Evolutionary conservation across 1,284 basidiomycete species (phyloP).

Genomic region (Irpex lacteus): DNA sequence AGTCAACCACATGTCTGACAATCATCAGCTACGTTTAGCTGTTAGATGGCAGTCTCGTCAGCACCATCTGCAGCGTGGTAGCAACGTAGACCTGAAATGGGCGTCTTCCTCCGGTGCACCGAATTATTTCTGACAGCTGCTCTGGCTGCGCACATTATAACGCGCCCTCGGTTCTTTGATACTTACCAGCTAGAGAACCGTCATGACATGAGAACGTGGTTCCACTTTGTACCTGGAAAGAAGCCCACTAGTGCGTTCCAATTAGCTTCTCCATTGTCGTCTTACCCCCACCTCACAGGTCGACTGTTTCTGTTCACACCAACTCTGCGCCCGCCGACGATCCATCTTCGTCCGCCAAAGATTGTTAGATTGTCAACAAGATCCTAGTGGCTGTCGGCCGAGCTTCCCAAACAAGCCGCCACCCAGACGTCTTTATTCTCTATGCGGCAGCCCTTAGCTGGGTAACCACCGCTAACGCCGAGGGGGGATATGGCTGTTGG

Average conservation of each 20-base stretch:
- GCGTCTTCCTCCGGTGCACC: neutral
- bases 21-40: neutral
- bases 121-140: neutral
- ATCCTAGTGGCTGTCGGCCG: neutral
- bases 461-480: neutral
- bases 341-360: neutral
- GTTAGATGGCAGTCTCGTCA: neutral
- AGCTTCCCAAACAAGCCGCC: neutral
- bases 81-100: neutral
- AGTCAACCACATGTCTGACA: neutral
- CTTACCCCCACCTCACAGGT: neutral
- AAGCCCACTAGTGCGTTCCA: neutral
- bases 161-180: neutral
- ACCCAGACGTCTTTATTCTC: neutral
- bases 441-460: neutral
- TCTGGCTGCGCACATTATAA: neutral
- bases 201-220: neutral
- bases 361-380: neutral
- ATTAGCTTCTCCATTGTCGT: neutral
- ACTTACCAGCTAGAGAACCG: neutral
- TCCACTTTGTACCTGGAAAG: neutral
- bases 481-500: neutral
- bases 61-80: neutral
- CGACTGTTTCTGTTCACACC: neutral
- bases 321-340: neutral